These are phyloP conservation scores for Rhynchosporium secalis DNA, from an alignment of 2,329 filamentous ascomycete species.

Conservation along the genomic window DNA sequence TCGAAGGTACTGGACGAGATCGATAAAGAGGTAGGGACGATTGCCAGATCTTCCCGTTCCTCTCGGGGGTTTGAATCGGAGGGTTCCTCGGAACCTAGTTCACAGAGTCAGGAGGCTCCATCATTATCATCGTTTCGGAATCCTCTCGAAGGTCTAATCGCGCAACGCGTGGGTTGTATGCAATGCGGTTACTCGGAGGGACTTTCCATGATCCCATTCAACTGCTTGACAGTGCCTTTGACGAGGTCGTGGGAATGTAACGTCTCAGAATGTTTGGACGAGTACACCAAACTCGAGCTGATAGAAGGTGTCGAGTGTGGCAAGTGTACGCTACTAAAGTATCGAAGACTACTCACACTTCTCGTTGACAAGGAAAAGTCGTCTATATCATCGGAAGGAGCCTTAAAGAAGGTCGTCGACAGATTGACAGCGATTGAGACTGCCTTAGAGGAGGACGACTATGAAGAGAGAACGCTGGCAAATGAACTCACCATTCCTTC, in stretches of 20 bases:
- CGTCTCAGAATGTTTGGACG: slow-evolving; percentile 76
- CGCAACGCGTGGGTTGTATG: slow-evolving; percentile 86
- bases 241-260: slow-evolving; percentile 65
- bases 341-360: slow-evolving; percentile 49
- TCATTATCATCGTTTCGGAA: slow-evolving; percentile 53
- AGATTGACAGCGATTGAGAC: slow-evolving; percentile 66
- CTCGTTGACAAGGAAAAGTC: slow-evolving; percentile 46
- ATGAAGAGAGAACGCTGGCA: slow-evolving; percentile 65
- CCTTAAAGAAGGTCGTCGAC: slow-evolving; percentile 43
- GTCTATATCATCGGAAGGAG: slow-evolving; percentile 30
- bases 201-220: slow-evolving; percentile 88
- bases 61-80: slow-evolving; percentile 34
- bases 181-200: slow-evolving; percentile 85
- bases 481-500: slow-evolving; percentile 66
- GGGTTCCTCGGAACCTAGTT: slow-evolving; percentile 12
- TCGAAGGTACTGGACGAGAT: slow-evolving; percentile 85
- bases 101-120: slow-evolving; percentile 7
- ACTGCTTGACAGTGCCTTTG: slow-evolving; percentile 84
- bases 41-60: slow-evolving; percentile 37
- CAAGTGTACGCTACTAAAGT: slow-evolving; percentile 78
- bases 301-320: slow-evolving; percentile 90
- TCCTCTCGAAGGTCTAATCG: slow-evolving; percentile 82
- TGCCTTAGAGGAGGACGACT: slow-evolving; percentile 77
- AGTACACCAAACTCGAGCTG: slow-evolving; percentile 79
- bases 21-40: slow-evolving; percentile 70